Base-by-base conservation (phyloP, 2,329 filamentous ascomycete species). In the Aspergillus quadricinctus region DNA sequence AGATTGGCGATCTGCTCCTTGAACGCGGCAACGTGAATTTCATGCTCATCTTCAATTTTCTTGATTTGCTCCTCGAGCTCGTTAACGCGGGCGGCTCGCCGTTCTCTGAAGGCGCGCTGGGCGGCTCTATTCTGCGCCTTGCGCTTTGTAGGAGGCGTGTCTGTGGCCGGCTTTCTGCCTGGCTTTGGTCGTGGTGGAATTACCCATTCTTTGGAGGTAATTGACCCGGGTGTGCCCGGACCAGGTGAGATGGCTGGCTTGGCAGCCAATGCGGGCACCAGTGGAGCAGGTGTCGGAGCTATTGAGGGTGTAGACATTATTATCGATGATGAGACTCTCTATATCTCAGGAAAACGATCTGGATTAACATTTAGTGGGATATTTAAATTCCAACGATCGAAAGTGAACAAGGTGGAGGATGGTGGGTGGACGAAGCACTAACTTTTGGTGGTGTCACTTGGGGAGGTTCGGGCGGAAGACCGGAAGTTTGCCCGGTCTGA, bases 81-180 rank as follows among this genome's bases (percentile, higher is more conserved):
- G 41, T 88, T 87, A 6, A 97, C 90, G 41, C 90, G 88, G 25
- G 90, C 90, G 2, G 90, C 90, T 61, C 93, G 85, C 56, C 93
- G 83, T 75, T 96, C 92, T 35, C 93, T 84, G 74, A 97, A 97
- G 1, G 89, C 90, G 57, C 93, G 82, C 77, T 97, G 93, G 3
- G 93, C 93, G 49, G 90, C 89, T 58, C 94, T 84, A 73, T 97
- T 97, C 77, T 97, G 94, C 1, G 90, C 89, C 79, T 97, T 95
- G 63, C 94, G 86, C 78, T 96, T 96, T 46, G 92, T 96, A 1
- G 90, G 89, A 14, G 92, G 92, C 52, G 92, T 95, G 70, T 97
- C 92, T 37, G 90, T 95, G 49, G 91, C 90, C 3, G 93, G 92
- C 80, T 97, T 97, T 65, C 93, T 86, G 50, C 93, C 93, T 23